Base-by-base conservation (phyloP, 352 stramenopile genomes). In the Globisporangium canariense region DNA sequence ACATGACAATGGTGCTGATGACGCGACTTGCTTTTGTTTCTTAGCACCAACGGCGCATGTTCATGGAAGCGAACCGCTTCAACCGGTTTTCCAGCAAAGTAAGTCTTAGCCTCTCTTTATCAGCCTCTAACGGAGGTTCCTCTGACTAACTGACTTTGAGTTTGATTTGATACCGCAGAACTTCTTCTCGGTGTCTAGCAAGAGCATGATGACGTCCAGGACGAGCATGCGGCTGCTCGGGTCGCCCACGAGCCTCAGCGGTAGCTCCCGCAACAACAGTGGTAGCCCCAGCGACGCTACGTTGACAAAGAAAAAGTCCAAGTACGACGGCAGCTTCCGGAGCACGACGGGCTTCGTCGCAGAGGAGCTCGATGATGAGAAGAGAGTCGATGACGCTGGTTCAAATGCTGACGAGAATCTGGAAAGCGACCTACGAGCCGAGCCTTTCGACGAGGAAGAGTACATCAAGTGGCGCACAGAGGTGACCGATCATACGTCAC, bases 381-480 rank as follows among this genome's bases (percentile, higher is more conserved):
- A 57, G 3, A 50, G 60, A 10, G 64, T 67, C 2, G 49, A 50
- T 4, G 50, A 57, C 14, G 50, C 2, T 22, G 43, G 41, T 49
- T 32, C 2, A 40, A 57, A 69, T 22, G 49, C 49, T 13, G 66
- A 78, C 45, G 75, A 59, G n/a, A 79, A 71, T 46, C 76, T 76
- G 10, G 61, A 58, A 28, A 61, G 18, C 30, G 60, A 69, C 3
- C 62, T 46, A 18, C 45, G 43, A n/a, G 46, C 30, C 32, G 47
- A 22, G 9, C 28, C 65, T 0, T 88, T 90, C 41, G 65, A 89
- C 58, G 83, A 91, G 64, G 66, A 76, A 14, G 75, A 86, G 50
- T 90, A 90, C 68, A 58, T 79, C 32, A 64, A 78, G 40, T 91
- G 82, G 82, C 77, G 80, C n/a, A 89, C 80, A 4, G 74, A 81